Conservation (phyloP, 1,284 basidiomycete genomes). For the Ustilago cynodontis region DNA sequence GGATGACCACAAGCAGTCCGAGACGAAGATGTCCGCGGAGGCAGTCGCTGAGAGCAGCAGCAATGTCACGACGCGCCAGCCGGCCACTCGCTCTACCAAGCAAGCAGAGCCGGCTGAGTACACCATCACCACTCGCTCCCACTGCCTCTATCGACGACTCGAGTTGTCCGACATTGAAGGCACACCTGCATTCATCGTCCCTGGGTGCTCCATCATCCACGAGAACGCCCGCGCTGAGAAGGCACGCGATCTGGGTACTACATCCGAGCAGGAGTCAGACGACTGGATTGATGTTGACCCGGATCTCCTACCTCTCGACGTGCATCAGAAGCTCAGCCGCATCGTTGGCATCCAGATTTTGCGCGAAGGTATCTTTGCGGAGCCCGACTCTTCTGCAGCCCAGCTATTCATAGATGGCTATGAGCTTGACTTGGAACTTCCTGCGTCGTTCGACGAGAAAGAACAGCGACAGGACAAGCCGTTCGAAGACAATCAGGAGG, state of each 20-base stretch:
- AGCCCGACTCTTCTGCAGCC: slow-evolving; percentile 41
- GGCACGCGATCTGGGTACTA: slow-evolving; percentile 35
- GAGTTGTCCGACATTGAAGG: slow-evolving; percentile 26
- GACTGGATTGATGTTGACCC: slow-evolving; percentile 49
- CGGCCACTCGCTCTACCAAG: slow-evolving; percentile 1
- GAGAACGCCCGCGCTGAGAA: slow-evolving; percentile 29
- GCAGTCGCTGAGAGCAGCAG: not conserved
- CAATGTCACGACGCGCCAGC: not conserved
- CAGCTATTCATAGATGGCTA: slow-evolving; percentile 20
- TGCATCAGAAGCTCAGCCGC: slow-evolving; percentile 50
- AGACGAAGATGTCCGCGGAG: not conserved
- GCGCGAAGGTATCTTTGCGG: slow-evolving; percentile 41
- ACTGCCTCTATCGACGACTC: slow-evolving; percentile 39
- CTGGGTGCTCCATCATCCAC: slow-evolving; percentile 50
- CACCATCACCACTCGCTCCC: slow-evolving; percentile 43
- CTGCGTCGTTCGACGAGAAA: slow-evolving; percentile 8
- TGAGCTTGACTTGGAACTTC: slow-evolving; percentile 19
- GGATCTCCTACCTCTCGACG: slow-evolving; percentile 41
- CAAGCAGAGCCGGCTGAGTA: not conserved
- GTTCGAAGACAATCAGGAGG: not conserved
- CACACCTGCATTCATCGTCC: slow-evolving; percentile 46
- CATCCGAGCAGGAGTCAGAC: slow-evolving; percentile 25
- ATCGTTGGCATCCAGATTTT: slow-evolving; percentile 51
- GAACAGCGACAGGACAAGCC: not conserved
- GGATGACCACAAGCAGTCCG: not conserved